Evolutionary conservation across 2,329 filamentous ascomycete genomes (phyloP).

Genomic region (Alternaria sp.): DNA sequence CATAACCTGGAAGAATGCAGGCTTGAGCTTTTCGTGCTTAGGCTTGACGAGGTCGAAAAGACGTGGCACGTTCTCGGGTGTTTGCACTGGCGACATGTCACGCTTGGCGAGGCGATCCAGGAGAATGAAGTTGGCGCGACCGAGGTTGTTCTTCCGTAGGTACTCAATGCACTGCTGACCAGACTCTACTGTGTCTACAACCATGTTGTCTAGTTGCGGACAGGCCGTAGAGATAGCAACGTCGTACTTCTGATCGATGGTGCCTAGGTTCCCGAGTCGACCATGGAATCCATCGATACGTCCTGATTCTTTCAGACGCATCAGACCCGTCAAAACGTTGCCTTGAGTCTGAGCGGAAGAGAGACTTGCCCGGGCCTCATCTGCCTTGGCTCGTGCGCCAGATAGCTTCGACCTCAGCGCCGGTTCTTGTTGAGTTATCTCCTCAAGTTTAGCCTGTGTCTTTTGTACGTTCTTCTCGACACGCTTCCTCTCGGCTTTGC

Average conservation of each 20-base stretch:
- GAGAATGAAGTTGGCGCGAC: slow-evolving; percentile 95
- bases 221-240: slow-evolving; percentile 98
- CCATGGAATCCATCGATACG: slow-evolving; percentile 98
- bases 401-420: slow-evolving; percentile 84
- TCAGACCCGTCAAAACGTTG: slow-evolving; percentile 87
- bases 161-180: slow-evolving; percentile 99
- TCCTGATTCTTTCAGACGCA: slow-evolving; percentile 94
- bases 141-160: slow-evolving; percentile 94
- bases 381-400: slow-evolving; percentile 88
- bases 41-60: slow-evolving; percentile 91
- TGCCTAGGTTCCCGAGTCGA: slow-evolving; percentile 88
- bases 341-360: slow-evolving; percentile 90
- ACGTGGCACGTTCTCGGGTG: slow-evolving; percentile 88
- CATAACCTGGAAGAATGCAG: slow-evolving; percentile 94
- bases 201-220: slow-evolving; percentile 89
- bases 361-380: slow-evolving; percentile 90
- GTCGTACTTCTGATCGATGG: slow-evolving; percentile 93
- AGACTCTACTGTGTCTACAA: slow-evolving; percentile 93
- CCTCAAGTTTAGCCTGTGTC: slow-evolving; percentile 73
- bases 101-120: slow-evolving; percentile 83
- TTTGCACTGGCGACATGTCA: slow-evolving; percentile 80
- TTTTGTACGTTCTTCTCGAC: slow-evolving; percentile 77
- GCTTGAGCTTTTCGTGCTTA: slow-evolving; percentile 83
- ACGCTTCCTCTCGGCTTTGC: slow-evolving; percentile 72
- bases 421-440: slow-evolving; percentile 78